Evolutionary conservation across 805 yeast genomes (phyloP).

Genomic region (Kluyveromyces aestuarii): DNA sequence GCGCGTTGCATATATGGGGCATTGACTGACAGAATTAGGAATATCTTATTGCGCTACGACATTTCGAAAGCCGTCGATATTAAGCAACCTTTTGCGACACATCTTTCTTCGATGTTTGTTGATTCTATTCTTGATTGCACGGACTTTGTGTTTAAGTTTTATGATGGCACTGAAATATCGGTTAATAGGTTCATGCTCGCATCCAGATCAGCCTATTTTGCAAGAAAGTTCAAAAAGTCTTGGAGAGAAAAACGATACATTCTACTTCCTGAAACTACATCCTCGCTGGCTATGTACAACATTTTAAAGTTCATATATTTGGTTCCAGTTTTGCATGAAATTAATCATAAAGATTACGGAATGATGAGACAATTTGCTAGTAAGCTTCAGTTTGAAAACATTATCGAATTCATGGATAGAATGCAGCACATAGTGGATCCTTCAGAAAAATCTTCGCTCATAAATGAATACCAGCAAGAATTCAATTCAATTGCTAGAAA

Average conservation of each 20-base stretch:
- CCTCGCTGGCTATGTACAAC: constrained; percentile 16
- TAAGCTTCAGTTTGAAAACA: constrained; percentile 28
- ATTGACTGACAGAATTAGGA: constrained; percentile 54
- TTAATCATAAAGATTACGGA: constrained; percentile 23
- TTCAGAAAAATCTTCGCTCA: constrained; percentile 25
- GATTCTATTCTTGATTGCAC: constrained; percentile 13
- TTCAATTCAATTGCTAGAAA: constrained; percentile 24
- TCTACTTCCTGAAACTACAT: constrained; percentile 11
- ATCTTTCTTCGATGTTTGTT: constrained; percentile 38
- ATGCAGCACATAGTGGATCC: constrained; percentile 22
- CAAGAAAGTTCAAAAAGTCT: constrained; percentile 11
- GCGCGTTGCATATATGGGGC: constrained; percentile 76
- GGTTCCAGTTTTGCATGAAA: constrained; percentile 32
- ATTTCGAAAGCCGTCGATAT: constrained; percentile 60
- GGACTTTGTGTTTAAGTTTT: constrained; percentile 20
- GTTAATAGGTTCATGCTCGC: constrained; percentile 36
- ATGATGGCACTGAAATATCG: constrained; percentile 9
- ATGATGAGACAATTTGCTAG: constrained; percentile 27
- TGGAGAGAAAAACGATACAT: constrained; percentile 19
- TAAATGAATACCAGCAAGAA: constrained; percentile 26
- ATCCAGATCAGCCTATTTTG: constrained; percentile 30
- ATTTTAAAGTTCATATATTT: constrained; percentile 30
- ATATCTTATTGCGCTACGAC: constrained; percentile 49
- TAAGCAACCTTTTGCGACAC: constrained; percentile 65
- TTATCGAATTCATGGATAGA: constrained; percentile 29